Evolutionary conservation across 208 protist species (phyloP).

Genomic region (Trypanosoma avium): DNA sequence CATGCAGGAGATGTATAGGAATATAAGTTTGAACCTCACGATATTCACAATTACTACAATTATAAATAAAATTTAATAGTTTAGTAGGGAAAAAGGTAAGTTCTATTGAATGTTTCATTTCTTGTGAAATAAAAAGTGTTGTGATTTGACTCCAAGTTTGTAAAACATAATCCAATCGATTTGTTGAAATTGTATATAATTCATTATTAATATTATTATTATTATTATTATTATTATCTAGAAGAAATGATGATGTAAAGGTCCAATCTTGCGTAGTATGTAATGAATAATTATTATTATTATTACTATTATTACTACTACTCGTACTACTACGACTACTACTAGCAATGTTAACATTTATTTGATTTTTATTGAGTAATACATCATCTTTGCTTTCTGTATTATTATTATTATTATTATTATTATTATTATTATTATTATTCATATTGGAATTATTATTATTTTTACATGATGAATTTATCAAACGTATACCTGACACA

Average conservation of each 20-base stretch:
- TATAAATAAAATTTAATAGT: background rate
- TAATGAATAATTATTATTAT: too few relatives aligned
- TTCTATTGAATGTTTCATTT: background rate
- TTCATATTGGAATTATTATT: background rate
- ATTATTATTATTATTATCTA: background rate
- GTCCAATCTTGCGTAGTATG: slow-evolving; percentile 18
- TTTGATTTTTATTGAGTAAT: background rate
- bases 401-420: background rate
- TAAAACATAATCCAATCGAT: slow-evolving; percentile 20
- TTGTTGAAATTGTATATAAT: slow-evolving; percentile 14
- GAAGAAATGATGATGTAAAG: slow-evolving; percentile 4
- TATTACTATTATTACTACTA: too few relatives aligned
- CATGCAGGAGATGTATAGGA: slow-evolving; percentile 19
- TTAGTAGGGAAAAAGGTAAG: slow-evolving; percentile 25
- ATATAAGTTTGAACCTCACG: slow-evolving; percentile 23
- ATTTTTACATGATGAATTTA: too few relatives aligned
- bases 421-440: background rate
- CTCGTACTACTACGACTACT: too few relatives aligned
- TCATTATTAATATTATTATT: background rate
- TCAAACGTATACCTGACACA: too few relatives aligned
- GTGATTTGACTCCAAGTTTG: slow-evolving; percentile 23
- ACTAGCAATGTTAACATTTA: background rate
- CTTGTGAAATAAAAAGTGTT: background rate
- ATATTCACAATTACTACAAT: slow-evolving; percentile 7
- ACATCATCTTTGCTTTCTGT: background rate